Percentiles rank a stretch among this genome's conserved stretches.
Conservation (phyloP, 306 rosid species). For the Begonia loranthoides region DNA sequence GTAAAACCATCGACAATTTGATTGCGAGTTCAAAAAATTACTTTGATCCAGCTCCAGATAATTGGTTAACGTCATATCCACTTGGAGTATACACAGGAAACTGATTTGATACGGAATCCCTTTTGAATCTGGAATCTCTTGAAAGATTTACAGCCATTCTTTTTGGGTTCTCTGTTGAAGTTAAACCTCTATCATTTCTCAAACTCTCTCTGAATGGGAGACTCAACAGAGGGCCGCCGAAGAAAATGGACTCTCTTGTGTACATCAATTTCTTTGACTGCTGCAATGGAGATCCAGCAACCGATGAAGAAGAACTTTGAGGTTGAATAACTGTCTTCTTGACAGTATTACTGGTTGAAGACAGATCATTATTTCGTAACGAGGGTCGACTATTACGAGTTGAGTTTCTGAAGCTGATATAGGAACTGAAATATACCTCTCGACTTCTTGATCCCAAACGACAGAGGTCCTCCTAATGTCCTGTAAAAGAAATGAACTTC, state of each 20-base stretch:
- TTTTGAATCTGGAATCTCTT: conserved; percentile 62
- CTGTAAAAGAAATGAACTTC: conserved; percentile 57
- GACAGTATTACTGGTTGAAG: conserved; percentile 35
- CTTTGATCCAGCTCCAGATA: conserved; percentile 40
- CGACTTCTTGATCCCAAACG: conserved; percentile 99
- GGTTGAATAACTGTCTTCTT: conserved; percentile 30
- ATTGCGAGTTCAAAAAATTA: conserved; percentile 4
- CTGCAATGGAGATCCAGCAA: conserved; percentile 35
- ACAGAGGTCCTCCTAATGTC: conserved; percentile 88
- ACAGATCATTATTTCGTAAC: conserved; percentile 30
- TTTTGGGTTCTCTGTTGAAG: conserved; percentile 39
- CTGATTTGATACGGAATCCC: conserved; percentile 73
- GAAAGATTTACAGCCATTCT: conserved; percentile 35
- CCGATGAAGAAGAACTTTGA: conserved; percentile 44
- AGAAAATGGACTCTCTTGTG: conserved; percentile 91
- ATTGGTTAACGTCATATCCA: conserved; percentile 39
- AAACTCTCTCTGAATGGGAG: conserved; percentile 49
- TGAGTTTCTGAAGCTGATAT: conserved; percentile 65
- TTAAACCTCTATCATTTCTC: conserved; percentile 40
- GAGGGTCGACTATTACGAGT: conserved; percentile 40
- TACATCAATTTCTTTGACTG: conserved; percentile 63
- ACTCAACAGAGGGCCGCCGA: conserved; percentile 78
- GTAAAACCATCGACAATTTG: no score
- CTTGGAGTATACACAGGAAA: conserved; percentile 90
- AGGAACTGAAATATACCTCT: conserved; percentile 86